Evolutionary conservation across 2,329 filamentous ascomycete species (phyloP).

Genomic region (Xylaria sp.): DNA sequence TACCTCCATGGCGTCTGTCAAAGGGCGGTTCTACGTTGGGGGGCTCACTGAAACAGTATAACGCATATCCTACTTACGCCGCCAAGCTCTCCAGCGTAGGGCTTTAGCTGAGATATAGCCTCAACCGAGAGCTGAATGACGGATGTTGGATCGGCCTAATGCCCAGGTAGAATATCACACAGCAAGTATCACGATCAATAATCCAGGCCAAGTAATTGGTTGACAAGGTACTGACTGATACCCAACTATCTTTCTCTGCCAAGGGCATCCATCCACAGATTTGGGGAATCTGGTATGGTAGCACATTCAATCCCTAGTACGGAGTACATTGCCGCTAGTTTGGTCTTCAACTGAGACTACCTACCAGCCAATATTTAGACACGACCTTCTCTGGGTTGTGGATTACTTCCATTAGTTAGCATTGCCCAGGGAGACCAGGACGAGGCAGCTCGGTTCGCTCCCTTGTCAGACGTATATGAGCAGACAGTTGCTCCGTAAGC

Average conservation of each 20-base stretch:
- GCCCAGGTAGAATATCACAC: neutral
- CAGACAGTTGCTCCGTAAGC: neutral
- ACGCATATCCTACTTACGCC: neutral
- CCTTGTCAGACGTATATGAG: conserved; percentile 18
- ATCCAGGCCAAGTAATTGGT: no score
- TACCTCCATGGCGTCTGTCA: no score
- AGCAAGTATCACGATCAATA: no score
- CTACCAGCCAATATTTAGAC: neutral
- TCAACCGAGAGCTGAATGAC: conserved; percentile 11
- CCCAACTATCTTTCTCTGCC: neutral
- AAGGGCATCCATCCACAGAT: no score
- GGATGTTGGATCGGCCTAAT: neutral
- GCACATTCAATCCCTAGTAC: no score
- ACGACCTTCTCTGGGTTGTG: no score
- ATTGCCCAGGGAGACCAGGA: neutral
- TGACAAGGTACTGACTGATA: neutral
- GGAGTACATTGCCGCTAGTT: neutral
- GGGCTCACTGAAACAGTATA: neutral
- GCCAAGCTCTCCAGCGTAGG: conserved; percentile 24
- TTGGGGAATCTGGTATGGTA: no score
- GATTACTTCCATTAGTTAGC: neutral
- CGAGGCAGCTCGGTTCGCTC: conserved; percentile 10
- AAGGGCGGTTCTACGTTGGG: neutral
- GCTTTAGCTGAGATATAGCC: conserved; percentile 34
- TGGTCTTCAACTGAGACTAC: neutral